These are phyloP conservation scores for Jaltomata sinuosa DNA, from an alignment of 257 asterid species.

Conservation along the genomic window DNA sequence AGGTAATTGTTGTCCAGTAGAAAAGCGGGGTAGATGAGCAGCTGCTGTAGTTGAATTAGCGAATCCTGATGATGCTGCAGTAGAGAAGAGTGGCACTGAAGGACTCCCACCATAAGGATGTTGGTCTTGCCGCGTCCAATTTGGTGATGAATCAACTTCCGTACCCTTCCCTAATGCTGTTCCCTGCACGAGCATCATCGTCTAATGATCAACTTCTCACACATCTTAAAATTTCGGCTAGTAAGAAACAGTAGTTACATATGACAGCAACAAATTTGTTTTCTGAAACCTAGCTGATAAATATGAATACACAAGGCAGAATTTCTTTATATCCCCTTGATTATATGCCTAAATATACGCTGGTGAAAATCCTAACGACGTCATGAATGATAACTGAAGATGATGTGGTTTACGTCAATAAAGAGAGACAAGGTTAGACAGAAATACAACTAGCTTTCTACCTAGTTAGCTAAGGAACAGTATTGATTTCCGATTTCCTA, in stretches of 20 bases:
- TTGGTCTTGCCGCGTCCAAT: constrained; percentile 31
- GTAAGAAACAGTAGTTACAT: background rate
- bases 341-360: background rate
- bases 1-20: constrained; percentile 13
- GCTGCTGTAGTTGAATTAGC: constrained; percentile 46
- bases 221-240: background rate
- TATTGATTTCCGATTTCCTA: too few species aligned
- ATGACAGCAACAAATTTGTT: background rate
- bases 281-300: background rate
- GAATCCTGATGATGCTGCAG: constrained; percentile 99
- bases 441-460: background rate
- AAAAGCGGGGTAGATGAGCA: constrained; percentile 25
- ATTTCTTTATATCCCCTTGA: background rate
- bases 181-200: constrained; percentile 38
- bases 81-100: constrained; percentile 42
- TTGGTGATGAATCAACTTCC: constrained; percentile 34
- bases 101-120: constrained; percentile 22
- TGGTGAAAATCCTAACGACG: background rate
- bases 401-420: background rate
- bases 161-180: constrained; percentile 48
- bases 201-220: background rate
- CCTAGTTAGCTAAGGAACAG: background rate
- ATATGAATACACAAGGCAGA: background rate
- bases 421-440: background rate
- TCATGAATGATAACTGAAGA: background rate